Evolutionary conservation across 192 early-diverging fungal genomes (phyloP).

Genomic region (Geranomyces variabilis): DNA sequence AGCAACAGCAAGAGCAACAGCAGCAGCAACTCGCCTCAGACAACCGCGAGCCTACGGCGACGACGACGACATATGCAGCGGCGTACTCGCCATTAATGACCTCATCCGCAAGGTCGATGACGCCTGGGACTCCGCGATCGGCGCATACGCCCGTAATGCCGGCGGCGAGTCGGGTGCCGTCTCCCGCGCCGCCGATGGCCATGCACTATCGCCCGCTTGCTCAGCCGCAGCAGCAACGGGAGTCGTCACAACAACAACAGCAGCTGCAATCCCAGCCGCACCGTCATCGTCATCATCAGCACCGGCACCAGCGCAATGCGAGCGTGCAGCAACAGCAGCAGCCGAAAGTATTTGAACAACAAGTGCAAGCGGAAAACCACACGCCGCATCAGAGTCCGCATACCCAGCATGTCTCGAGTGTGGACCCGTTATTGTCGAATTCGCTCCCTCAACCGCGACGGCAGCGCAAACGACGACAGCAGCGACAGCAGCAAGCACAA

Average conservation of each 20-base stretch:
- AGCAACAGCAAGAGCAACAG: background rate
- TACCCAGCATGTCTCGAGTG: too few relatives aligned
- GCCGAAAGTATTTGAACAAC: too few relatives aligned
- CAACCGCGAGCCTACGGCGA: background rate
- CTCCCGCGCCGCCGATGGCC: background rate
- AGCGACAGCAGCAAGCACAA: too few relatives aligned
- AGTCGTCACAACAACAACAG: background rate
- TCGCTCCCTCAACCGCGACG: too few relatives aligned
- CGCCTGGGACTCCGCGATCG: background rate
- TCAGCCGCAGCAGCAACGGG: too few relatives aligned
- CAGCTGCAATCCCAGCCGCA: background rate
- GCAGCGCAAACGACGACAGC: too few relatives aligned
- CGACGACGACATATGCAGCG: background rate
- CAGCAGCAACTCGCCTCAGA: background rate
- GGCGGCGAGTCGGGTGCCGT: background rate
- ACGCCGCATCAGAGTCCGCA: too few relatives aligned
- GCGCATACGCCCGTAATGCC: background rate
- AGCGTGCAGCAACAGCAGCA: too few relatives aligned
- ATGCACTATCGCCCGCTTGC: too few relatives aligned
- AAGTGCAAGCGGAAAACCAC: too few relatives aligned
- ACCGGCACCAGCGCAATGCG: background rate
- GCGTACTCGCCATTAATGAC: background rate
- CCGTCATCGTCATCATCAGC: background rate
- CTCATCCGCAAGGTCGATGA: background rate
- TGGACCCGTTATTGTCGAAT: too few relatives aligned